Percentiles rank a stretch among this genome's conserved stretches.
phyloP scores from a whole-genome alignment of 352 stramenopile species.

The Phytophthora pseudosyringae region DNA sequence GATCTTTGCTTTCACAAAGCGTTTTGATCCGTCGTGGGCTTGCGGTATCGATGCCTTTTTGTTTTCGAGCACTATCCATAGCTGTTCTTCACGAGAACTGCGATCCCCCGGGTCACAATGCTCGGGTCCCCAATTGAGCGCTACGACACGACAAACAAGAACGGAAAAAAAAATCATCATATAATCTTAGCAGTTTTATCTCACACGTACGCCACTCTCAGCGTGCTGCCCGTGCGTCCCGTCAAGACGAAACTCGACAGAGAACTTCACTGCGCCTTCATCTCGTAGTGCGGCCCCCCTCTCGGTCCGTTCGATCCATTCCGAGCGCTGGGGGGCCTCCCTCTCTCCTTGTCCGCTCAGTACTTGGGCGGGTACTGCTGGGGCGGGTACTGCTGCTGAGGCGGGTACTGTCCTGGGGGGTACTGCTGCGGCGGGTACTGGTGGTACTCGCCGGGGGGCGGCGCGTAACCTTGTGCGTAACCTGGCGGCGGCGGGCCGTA shows the following conservation, averaged over 20 bases:
- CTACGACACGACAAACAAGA: too few species aligned
- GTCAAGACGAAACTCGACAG: constrained; percentile 27
- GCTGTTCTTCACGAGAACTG: too few species aligned
- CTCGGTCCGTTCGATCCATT: constrained; percentile 42
- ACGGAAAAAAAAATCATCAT: constrained; percentile 21
- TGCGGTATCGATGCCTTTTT: too few species aligned
- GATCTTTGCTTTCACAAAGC: too few species aligned
- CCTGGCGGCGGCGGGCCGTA: constrained; percentile 39
- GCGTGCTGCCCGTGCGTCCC: constrained; percentile 12
- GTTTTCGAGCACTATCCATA: too few species aligned
- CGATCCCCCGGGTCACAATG: too few species aligned
- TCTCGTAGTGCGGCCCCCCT: constrained; percentile 1
- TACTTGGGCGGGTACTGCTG: constrained; percentile 29
- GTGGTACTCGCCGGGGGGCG: constrained; percentile 52
- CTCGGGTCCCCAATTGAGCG: too few species aligned
- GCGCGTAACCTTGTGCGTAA: constrained; percentile 48
- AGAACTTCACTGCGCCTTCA: constrained; percentile 22
- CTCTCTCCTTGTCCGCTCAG: constrained; percentile 9
- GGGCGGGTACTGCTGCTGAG: constrained; percentile 16
- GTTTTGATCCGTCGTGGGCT: too few species aligned
- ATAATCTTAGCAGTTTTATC: constrained; percentile 36
- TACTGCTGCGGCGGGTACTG: constrained; percentile 53
- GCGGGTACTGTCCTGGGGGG: constrained; percentile 35
- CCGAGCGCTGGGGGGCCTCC: constrained; percentile 7
- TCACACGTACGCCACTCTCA: constrained; percentile 22